Percentiles rank a stretch among this genome's conserved stretches.
phyloP scores from a whole-genome alignment of 2,329 filamentous ascomycete genomes.

The Hyphodiscus sp. region DNA sequence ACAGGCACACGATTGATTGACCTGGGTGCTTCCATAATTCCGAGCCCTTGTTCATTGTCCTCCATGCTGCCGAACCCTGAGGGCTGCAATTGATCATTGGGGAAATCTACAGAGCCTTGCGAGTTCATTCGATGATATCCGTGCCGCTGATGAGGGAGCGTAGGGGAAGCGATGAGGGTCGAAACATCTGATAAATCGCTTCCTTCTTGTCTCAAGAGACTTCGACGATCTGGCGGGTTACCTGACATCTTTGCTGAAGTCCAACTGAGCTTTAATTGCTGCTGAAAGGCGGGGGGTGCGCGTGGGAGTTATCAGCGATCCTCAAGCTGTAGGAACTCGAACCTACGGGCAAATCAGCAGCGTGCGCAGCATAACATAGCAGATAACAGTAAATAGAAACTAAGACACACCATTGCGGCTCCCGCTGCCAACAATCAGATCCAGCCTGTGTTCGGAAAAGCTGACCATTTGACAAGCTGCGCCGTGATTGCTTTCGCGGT shows the following conservation, averaged over 20 bases:
- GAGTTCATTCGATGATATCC: neutral
- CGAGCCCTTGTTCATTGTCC: neutral
- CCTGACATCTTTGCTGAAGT: neutral
- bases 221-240: neutral
- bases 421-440: neutral
- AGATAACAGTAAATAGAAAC: neutral
- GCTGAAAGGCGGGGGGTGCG: neutral
- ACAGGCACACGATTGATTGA: neutral
- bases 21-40: neutral
- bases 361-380: too few relatives aligned
- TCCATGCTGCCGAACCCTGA: neutral
- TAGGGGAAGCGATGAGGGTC: neutral
- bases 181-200: neutral
- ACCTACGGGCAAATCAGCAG: neutral
- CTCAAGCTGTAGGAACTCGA: neutral
- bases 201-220: neutral
- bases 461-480: neutral
- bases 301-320: neutral
- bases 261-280: neutral
- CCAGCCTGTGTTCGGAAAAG: neutral
- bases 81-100: neutral
- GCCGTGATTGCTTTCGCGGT: neutral
- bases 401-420: neutral
- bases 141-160: neutral
- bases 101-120: neutral